Evolutionary conservation across 1,139 yeast genomes (phyloP).

Genomic region (Hanseniaspora gamundiae): DNA sequence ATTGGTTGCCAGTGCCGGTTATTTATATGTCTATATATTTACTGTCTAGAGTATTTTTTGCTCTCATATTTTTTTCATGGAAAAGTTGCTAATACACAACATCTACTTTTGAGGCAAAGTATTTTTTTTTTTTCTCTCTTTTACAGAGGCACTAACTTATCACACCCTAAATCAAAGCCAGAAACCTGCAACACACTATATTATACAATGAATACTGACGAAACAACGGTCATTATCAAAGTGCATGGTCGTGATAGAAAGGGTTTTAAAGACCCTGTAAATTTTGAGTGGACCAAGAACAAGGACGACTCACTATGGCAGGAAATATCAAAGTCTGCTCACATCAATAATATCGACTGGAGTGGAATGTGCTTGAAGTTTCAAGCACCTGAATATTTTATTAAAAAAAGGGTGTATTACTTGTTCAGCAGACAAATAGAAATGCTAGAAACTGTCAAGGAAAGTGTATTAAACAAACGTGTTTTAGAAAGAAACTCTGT

Average conservation of each 20-base stretch:
- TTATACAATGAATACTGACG: constrained; percentile 20
- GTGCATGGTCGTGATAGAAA: constrained; percentile 28
- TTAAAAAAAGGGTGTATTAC: constrained; percentile 20
- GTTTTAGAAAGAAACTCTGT: background rate
- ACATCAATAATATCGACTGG: constrained; percentile 31
- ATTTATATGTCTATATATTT: no score
- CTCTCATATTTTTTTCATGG: no score
- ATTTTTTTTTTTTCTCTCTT: no score
- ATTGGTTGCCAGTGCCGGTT: no score
- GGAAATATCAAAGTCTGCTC: constrained; percentile 26
- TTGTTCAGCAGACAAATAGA: constrained; percentile 19
- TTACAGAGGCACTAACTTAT: no score
- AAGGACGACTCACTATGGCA: constrained; percentile 33
- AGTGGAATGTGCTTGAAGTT: constrained; percentile 15
- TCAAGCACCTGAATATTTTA: constrained; percentile 19
- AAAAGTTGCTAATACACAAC: no score
- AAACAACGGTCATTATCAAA: constrained; percentile 21
- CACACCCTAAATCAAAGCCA: no score
- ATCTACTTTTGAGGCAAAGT: no score
- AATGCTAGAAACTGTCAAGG: constrained; percentile 11
- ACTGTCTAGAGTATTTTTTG: no score
- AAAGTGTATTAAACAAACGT: background rate
- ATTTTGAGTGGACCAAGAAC: constrained; percentile 30
- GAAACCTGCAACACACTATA: no score
- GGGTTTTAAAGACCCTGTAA: constrained; percentile 30